Conservation (phyloP, 306 rosid genomes). For the Cucurbita ficifolia region DNA sequence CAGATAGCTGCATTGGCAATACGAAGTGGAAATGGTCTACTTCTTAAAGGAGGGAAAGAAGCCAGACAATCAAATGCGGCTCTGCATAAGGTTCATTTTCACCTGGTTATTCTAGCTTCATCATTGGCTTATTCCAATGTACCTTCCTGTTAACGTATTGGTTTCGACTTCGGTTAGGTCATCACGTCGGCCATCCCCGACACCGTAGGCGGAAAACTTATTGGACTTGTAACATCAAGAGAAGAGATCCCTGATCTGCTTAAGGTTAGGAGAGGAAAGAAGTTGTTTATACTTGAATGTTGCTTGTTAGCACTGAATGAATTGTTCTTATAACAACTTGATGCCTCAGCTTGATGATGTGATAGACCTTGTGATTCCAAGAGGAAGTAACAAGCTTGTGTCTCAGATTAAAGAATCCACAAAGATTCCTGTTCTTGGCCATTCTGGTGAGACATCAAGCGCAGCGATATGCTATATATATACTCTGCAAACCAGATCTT, state of each 20-base stretch:
- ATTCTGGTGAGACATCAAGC: constrained; percentile 41
- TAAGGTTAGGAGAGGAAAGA: constrained; percentile 33
- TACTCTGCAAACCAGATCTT: constrained; percentile 6
- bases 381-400: constrained; percentile 88
- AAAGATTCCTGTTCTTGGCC: constrained; percentile 93
- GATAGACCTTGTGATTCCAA: constrained; percentile 88
- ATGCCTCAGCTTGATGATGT: constrained; percentile 73
- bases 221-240: constrained; percentile 78
- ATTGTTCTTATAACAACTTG: constrained; percentile 9
- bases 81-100: constrained; percentile 59
- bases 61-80: constrained; percentile 60
- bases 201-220: constrained; percentile 50
- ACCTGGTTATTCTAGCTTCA: background rate
- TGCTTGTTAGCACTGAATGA: background rate
- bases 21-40: constrained; percentile 82
- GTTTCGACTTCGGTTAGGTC: constrained; percentile 26
- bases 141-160: background rate
- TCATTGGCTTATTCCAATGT: background rate
- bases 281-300: background rate
- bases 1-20: constrained; percentile 86
- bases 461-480: background rate
- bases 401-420: constrained; percentile 78
- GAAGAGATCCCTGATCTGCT: constrained; percentile 87
- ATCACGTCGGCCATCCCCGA: constrained; percentile 62
- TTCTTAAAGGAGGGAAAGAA: constrained; percentile 92